Base-by-base conservation (phyloP, 1,284 basidiomycete genomes). In the Termitomyces sp. region DNA sequence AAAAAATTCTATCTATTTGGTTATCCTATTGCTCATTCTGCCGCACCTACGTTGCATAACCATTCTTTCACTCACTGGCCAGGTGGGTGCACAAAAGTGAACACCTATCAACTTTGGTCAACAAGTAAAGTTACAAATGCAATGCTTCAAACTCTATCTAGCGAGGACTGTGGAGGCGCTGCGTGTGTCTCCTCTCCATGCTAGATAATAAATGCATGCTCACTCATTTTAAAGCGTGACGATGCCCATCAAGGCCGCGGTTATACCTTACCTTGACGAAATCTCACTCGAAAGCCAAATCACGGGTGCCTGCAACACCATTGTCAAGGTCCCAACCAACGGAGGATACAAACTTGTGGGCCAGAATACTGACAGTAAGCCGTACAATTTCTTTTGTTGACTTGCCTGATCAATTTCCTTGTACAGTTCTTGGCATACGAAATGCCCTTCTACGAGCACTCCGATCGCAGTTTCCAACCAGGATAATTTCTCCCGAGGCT, bases 21-120 rank as follows among this genome's bases (percentile, higher is more conserved):
- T 2, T 70, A 66, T 53, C 71, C 72, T 12, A 63, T 73, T 48
- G 61, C 68, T 43, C 71, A 73, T 54, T 72, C 70, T 30, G 66
- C 64, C 2, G 67, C 69, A 7, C 72, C 71, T 7, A 56, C 67
- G 2, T 58, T 73, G 19, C 70, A 71, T 56, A 71, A 70, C 52
- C 55, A 61, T 42, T 66, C 66, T 28, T 72, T 72, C 55, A 52
- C 53, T n/a, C 46, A 61, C 39, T 61, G 68, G 62, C 45, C 49
- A n/a, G 42, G 60, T 26, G 57, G 46, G 15, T 9, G 54, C 3
- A 58, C 58, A 21, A 62, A 44, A n/a, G 24, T 55, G 0, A 64
- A 67, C 45, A 64, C 62, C 3, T 72, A 68, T 49, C 59, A 61
- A 21, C 56, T 64, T 10, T 72, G 68, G 61, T 67, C 71, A 12